Conservation (phyloP, 1,139 yeast species). For the Scheffersomyces lignicola region DNA sequence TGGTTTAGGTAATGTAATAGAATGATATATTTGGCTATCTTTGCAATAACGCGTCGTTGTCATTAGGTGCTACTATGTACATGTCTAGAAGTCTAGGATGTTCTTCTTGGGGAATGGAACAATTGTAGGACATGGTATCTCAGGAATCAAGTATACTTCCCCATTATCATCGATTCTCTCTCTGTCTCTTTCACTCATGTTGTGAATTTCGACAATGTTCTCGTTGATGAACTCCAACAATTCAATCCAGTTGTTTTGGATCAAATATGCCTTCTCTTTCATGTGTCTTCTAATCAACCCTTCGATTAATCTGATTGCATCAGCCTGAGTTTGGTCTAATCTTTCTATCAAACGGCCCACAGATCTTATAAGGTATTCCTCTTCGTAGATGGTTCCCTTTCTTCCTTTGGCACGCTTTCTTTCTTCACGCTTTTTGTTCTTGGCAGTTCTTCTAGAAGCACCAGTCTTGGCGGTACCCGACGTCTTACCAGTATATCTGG, state of each 20-base stretch:
- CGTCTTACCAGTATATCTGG: conserved; percentile 94
- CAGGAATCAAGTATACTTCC: conserved; percentile 71
- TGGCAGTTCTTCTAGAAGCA: conserved; percentile 87
- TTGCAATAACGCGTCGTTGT: too few relatives aligned
- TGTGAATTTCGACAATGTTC: conserved; percentile 71
- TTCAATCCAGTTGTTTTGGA: conserved; percentile 68
- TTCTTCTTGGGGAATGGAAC: conserved; percentile 57
- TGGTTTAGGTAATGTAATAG: neutral
- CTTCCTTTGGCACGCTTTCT: conserved; percentile 95
- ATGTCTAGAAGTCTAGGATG: conserved; percentile 53
- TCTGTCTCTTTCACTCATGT: conserved; percentile 78
- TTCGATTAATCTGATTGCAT: conserved; percentile 71
- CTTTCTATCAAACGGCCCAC: conserved; percentile 87
- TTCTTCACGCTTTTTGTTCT: conserved; percentile 91
- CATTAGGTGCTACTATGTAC: too few relatives aligned
- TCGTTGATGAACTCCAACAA: conserved; percentile 55
- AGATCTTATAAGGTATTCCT: conserved; percentile 87
- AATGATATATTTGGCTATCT: too few relatives aligned
- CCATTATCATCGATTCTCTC: conserved; percentile 91
- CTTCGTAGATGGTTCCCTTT: conserved; percentile 96
- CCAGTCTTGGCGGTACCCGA: conserved; percentile 96
- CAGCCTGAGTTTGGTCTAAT: conserved; percentile 70
- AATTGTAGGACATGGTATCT: conserved; percentile 65
- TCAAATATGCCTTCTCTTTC: conserved; percentile 79
- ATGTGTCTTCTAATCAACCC: conserved; percentile 71